Evolutionary conservation across 2,329 filamentous ascomycete genomes (phyloP).

Genomic region (Chrysoporthe cubensis): DNA sequence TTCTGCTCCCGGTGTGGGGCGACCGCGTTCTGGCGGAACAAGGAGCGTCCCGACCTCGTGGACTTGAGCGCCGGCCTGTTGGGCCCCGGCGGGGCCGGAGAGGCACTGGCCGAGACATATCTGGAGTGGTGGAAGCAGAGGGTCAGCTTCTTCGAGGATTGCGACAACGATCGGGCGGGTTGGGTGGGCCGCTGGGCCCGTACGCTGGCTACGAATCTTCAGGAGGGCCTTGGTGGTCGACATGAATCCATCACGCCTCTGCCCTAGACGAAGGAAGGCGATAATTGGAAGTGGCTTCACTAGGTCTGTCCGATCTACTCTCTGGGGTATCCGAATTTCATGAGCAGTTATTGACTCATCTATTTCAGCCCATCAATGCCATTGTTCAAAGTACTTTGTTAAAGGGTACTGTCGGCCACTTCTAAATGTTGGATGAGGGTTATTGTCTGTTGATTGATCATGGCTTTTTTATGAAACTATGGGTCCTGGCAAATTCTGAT

Average conservation of each 20-base stretch:
- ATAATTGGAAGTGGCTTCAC: too few species aligned
- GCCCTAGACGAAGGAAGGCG: background rate
- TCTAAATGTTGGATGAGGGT: too few species aligned
- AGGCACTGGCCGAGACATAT: slow-evolving; percentile 60
- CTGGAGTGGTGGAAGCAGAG: slow-evolving; percentile 63
- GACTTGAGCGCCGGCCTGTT: slow-evolving; percentile 68
- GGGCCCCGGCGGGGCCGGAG: slow-evolving; percentile 44
- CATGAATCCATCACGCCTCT: background rate
- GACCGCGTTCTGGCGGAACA: slow-evolving; percentile 64
- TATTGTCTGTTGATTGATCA: too few species aligned
- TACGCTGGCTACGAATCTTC: background rate
- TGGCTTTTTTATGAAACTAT: too few species aligned
- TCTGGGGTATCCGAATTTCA: too few species aligned
- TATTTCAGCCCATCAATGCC: too few species aligned
- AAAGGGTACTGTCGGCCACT: too few species aligned
- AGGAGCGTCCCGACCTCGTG: slow-evolving; percentile 56
- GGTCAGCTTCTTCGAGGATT: slow-evolving; percentile 64
- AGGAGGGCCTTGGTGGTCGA: background rate
- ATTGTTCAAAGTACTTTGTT: too few species aligned
- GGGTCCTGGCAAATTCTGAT: too few species aligned
- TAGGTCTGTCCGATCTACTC: too few species aligned
- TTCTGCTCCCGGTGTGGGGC: slow-evolving; percentile 68
- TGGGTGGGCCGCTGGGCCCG: slow-evolving; percentile 34
- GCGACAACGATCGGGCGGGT: slow-evolving; percentile 38
- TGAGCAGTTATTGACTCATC: too few species aligned